Percentiles rank a stretch among this genome's conserved stretches.
Evolutionary conservation across 495 filamentous ascomycete species (phyloP).

Genomic region (Entonaema liquescens): DNA sequence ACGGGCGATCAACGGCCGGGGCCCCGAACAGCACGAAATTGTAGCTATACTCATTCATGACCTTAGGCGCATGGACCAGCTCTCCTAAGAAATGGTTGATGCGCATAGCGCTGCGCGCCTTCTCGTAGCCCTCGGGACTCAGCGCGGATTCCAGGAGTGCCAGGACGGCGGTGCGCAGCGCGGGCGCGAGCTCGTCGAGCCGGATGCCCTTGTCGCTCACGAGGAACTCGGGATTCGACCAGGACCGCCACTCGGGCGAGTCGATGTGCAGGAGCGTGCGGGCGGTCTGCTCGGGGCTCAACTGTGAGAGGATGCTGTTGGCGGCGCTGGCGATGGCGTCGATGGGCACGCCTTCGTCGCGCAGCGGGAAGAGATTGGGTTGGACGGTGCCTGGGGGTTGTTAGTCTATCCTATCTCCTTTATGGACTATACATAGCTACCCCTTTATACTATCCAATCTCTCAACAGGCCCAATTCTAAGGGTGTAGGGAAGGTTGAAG

Average conservation of each 20-base stretch:
- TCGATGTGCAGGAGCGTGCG: conserved; percentile 67
- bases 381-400: conserved; percentile 58
- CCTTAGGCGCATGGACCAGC: conserved; percentile 63
- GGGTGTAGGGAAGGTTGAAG: too few species aligned
- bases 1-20: conserved; percentile 63
- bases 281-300: conserved; percentile 59
- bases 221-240: conserved; percentile 80
- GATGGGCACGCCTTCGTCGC: conserved; percentile 70
- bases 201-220: conserved; percentile 69
- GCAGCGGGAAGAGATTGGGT: conserved; percentile 63
- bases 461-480: too few species aligned
- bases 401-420: not conserved
- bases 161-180: conserved; percentile 59
- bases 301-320: conserved; percentile 50
- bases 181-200: conserved; percentile 63
- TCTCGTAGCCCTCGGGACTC: conserved; percentile 74
- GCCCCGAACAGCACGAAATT: conserved; percentile 73
- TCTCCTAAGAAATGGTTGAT: conserved; percentile 83
- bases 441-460: not conserved
- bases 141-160: conserved; percentile 64
- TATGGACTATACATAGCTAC: not conserved
- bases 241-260: conserved; percentile 75
- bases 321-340: conserved; percentile 61
- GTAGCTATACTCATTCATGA: conserved; percentile 79
- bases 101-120: conserved; percentile 73